Base-by-base conservation (phyloP, 805 yeast species). In the Ogataea methylovora region DNA sequence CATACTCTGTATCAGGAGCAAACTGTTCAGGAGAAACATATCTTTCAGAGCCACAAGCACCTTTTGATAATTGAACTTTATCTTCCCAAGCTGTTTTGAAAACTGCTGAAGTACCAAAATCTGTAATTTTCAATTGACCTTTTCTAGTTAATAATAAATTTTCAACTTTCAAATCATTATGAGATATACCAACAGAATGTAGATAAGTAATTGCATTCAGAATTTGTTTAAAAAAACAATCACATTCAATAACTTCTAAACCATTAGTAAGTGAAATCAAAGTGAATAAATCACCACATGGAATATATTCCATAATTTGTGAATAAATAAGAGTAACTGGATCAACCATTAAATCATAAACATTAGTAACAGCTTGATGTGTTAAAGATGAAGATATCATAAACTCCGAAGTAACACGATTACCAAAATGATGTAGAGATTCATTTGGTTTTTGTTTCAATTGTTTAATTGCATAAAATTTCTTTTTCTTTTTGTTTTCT, bases 281-380 rank as follows among this genome's bases (percentile, higher is more conserved):
- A 1, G 81, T 62, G 51, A 77, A 82, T 20, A 83, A 60, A 53
- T 83, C 94, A 38, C 94, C 94, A 41, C 87, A 87, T 7, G 94
- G 85, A 48, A 95, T 84, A 56, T 79, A 90, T 60, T 92, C 98
- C 97, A 92, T 87, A 35, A 92, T 86, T 58, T 90, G 95, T 34
- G 83, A 75, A 62, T 79, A 79, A 43, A 82, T 69, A 56, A 86
- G 73, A 49, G 79, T 52, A 50, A 75, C 59, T 44, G 80, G 63
- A 61, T 84, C 80, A 44, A 76, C 74, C 84, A 88, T 74, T 33
- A 88, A 67, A 58, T 84, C 96, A 46, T 76, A 74, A 8, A 84
- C 84, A 54, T 77, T 79, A 47, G 73, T 85, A 43, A 84, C 76
- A 57, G 85, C 86, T 52, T 71, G 76, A 63, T 70, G 92, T 43